phyloP scores from a whole-genome alignment of 805 yeast species.

The Torulaspora maleeae region DNA sequence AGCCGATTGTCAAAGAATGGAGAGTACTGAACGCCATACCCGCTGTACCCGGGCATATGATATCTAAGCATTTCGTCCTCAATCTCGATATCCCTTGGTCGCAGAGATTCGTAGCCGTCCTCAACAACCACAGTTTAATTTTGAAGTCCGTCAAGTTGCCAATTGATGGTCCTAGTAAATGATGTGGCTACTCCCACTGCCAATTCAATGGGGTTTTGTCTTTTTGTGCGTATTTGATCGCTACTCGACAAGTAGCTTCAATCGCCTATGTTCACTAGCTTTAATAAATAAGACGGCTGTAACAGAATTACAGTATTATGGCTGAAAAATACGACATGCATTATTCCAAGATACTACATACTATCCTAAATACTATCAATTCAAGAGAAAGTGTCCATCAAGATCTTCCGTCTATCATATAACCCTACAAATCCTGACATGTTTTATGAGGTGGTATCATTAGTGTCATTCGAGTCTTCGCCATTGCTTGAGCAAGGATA shows the following conservation, averaged over 20 bases:
- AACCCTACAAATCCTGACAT: neutral
- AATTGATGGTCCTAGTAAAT: neutral
- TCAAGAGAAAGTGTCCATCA: neutral
- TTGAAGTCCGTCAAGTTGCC: neutral
- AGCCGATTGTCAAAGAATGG: slow-evolving; percentile 86
- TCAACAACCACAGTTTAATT: too few relatives aligned
- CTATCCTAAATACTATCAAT: slow-evolving; percentile 1
- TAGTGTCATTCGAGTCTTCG: slow-evolving; percentile 1
- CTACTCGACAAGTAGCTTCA: neutral
- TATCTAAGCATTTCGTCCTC: slow-evolving; percentile 54
- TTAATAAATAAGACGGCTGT: too few relatives aligned
- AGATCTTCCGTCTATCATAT: neutral
- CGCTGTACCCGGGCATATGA: slow-evolving; percentile 76
- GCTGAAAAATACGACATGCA: neutral
- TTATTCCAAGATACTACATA: neutral
- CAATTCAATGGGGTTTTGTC: too few relatives aligned
- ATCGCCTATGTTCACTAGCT: too few relatives aligned
- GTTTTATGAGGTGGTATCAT: slow-evolving; percentile 1
- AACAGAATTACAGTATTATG: neutral
- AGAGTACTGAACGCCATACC: slow-evolving; percentile 82
- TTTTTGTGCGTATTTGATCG: too few relatives aligned
- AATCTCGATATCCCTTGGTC: neutral
- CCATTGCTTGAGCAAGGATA: neutral
- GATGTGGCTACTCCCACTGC: too few relatives aligned
- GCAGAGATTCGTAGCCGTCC: too few relatives aligned